A percentile compares a stretch with the other conserved stretches of the same genome.
Conservation (phyloP, 1,284 basidiomycete species). For the Puccinia triticina region DNA sequence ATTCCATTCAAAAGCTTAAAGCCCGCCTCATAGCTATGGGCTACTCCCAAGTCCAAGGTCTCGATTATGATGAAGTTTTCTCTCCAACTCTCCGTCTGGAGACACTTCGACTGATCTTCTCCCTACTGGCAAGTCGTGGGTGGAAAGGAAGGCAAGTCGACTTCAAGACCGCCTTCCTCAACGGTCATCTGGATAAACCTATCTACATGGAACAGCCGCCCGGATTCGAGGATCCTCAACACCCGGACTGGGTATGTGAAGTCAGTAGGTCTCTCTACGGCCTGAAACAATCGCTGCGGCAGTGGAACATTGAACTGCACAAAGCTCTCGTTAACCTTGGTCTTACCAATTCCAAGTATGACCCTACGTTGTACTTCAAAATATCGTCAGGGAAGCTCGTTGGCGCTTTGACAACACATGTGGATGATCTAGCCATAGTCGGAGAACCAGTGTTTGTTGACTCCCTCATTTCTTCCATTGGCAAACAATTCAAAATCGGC, state of each 20-base stretch:
- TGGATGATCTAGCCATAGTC: background rate
- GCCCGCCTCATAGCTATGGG: too few relatives aligned
- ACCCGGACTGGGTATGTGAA: too few relatives aligned
- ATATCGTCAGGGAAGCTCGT: background rate
- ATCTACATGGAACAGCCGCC: too few relatives aligned
- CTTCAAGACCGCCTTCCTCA: too few relatives aligned
- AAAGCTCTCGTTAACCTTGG: background rate
- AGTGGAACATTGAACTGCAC: constrained; percentile 28
- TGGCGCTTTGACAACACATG: background rate
- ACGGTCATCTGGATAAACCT: too few relatives aligned
- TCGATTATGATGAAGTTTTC: too few relatives aligned
- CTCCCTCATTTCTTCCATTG: background rate
- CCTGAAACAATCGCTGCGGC: background rate
- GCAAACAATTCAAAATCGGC: background rate
- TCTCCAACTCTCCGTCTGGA: too few relatives aligned
- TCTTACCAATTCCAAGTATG: background rate
- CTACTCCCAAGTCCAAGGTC: too few relatives aligned
- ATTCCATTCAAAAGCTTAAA: background rate
- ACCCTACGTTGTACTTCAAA: background rate
- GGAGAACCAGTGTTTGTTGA: background rate
- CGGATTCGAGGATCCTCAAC: too few relatives aligned
- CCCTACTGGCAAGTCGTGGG: too few relatives aligned
- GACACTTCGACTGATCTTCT: too few relatives aligned
- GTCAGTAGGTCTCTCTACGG: background rate
- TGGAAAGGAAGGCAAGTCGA: too few relatives aligned